A percentile compares a stretch with the other conserved stretches of the same genome.
Evolutionary conservation across 2,329 filamentous ascomycete species (phyloP).

Genomic region (Pestalotiopsis fici): DNA sequence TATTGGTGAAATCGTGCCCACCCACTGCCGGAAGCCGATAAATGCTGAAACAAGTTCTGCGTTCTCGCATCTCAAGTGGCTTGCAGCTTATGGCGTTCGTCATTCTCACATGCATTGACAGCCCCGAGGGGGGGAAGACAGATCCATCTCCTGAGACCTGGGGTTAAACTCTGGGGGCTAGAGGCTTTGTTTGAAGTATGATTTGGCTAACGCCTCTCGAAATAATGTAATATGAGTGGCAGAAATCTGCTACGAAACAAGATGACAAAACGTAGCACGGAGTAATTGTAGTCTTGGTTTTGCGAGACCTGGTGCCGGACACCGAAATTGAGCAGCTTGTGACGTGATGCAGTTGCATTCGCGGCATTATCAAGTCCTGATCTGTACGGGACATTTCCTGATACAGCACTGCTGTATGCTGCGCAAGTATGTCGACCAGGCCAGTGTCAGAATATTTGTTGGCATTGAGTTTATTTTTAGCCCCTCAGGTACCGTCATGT

Average conservation of each 20-base stretch:
- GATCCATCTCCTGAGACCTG: background rate
- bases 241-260: background rate
- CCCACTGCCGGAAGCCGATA: background rate
- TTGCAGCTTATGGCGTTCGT: background rate
- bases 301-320: background rate
- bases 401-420: background rate
- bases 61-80: background rate
- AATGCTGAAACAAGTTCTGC: background rate
- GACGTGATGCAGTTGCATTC: background rate
- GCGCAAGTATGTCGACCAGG: background rate
- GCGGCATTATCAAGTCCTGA: background rate
- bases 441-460: background rate
- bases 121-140: background rate
- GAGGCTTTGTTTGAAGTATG: background rate
- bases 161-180: background rate
- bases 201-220: background rate
- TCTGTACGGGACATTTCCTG: background rate
- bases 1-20: background rate
- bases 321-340: background rate
- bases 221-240: background rate
- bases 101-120: background rate
- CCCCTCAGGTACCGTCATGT: background rate
- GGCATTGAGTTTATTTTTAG: background rate
- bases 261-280: too few relatives aligned
- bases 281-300: background rate